Evolutionary conservation across 495 filamentous ascomycete species (phyloP).

Genomic region (Opeltia flavorubescens): DNA sequence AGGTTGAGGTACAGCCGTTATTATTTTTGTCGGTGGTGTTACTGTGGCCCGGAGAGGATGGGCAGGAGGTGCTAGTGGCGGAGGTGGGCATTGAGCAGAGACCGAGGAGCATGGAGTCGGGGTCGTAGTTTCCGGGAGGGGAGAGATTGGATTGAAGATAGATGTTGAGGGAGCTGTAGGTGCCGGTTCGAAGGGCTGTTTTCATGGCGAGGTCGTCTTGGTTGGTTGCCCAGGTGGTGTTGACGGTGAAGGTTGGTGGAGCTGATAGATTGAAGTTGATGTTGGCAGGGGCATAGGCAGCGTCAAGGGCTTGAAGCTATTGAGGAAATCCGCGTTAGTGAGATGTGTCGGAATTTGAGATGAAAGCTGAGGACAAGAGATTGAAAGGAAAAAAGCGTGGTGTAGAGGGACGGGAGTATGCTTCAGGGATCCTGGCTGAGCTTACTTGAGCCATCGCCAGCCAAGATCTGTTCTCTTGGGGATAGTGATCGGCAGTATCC

Average conservation of each 20-base stretch:
- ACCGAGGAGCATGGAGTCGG: slow-evolving; percentile 27
- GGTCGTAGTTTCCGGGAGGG: slow-evolving; percentile 10
- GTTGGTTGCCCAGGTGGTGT: slow-evolving; percentile 53
- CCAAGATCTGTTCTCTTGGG: slow-evolving; percentile 20
- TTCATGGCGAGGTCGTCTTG: slow-evolving; percentile 50
- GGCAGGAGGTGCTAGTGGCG: slow-evolving; percentile 4
- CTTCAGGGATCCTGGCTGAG: too few species aligned
- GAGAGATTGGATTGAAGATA: slow-evolving; percentile 38
- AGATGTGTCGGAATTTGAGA: not conserved
- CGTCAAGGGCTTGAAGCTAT: slow-evolving; percentile 29
- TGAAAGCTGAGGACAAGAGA: not conserved
- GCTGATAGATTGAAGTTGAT: slow-evolving; percentile 45
- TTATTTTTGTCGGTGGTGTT: slow-evolving; percentile 16
- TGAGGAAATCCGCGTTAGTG: not conserved
- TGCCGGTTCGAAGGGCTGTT: slow-evolving; percentile 41
- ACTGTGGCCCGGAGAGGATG: not conserved
- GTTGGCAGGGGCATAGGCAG: slow-evolving; percentile 26
- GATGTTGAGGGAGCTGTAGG: slow-evolving; percentile 34
- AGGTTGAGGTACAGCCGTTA: slow-evolving; percentile 18
- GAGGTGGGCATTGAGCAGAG: slow-evolving; percentile 33
- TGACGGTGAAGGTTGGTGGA: slow-evolving; percentile 59
- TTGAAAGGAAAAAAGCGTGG: too few species aligned
- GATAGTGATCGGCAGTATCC: slow-evolving; percentile 15
- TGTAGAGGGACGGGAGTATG: too few species aligned
- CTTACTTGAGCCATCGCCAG: slow-evolving; percentile 32